phyloP scores from a whole-genome alignment of 2,329 filamentous ascomycete species.

The Colletotrichum tanaceti region DNA sequence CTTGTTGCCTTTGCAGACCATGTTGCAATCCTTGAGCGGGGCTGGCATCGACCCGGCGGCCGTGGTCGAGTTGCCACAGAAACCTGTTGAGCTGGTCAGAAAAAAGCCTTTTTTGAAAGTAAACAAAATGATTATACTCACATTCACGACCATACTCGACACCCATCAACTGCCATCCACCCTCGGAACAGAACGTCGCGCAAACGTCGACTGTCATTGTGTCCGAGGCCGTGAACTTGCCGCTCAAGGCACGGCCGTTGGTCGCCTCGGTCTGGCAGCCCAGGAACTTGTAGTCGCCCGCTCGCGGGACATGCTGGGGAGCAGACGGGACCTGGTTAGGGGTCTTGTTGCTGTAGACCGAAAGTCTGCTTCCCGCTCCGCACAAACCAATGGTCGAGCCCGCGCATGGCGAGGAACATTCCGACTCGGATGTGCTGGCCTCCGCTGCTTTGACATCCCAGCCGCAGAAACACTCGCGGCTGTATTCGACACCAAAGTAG shows the following conservation, averaged over 20 bases:
- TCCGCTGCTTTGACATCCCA: constrained; percentile 40
- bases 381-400: constrained; percentile 36
- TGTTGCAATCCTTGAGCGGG: constrained; percentile 41
- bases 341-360: constrained; percentile 43
- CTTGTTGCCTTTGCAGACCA: constrained; percentile 42
- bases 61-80: constrained; percentile 43
- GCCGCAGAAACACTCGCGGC: constrained; percentile 44
- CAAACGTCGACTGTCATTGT: constrained; percentile 45
- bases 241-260: constrained; percentile 41
- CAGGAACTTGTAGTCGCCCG: constrained; percentile 41
- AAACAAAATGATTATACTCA: too few species aligned
- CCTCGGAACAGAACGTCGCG: constrained; percentile 43
- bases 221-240: constrained; percentile 41
- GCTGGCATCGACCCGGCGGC: constrained; percentile 38
- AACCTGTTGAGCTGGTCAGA: constrained; percentile 21
- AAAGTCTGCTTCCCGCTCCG: constrained; percentile 42
- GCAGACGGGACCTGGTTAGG: constrained; percentile 34
- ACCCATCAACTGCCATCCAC: constrained; percentile 43
- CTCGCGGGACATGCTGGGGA: constrained; percentile 38
- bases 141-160: constrained; percentile 48
- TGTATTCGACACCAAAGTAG: constrained; percentile 45
- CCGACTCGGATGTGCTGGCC: constrained; percentile 39
- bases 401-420: constrained; percentile 41
- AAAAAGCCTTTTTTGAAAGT: too few species aligned
- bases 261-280: constrained; percentile 44